These are phyloP conservation scores for Sporothrix brasiliensis DNA, from an alignment of 2,329 filamentous ascomycete species.

Conservation along the genomic window DNA sequence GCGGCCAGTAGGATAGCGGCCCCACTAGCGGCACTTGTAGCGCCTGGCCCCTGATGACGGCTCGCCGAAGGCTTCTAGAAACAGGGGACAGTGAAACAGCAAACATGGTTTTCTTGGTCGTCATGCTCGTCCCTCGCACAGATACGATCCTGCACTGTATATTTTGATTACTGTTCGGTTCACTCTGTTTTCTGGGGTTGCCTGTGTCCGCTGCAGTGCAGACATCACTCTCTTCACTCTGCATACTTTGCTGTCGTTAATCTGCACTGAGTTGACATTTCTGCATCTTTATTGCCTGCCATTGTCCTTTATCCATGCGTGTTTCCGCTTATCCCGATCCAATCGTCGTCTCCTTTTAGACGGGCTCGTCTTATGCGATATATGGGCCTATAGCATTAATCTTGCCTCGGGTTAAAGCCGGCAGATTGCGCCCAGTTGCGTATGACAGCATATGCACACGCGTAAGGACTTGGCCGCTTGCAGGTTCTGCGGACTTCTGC, in stretches of 20 bases:
- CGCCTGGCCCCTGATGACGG: not conserved
- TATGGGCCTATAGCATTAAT: slow-evolving; percentile 1
- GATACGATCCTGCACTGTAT: not conserved
- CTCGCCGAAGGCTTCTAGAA: slow-evolving; percentile 18
- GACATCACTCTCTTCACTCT: too few relatives aligned
- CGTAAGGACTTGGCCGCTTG: not conserved
- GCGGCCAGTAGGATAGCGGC: not conserved
- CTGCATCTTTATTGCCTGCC: too few relatives aligned
- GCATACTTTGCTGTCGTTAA: too few relatives aligned
- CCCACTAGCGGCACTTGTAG: slow-evolving; percentile 9
- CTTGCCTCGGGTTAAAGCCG: slow-evolving; percentile 4
- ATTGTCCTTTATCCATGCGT: not conserved
- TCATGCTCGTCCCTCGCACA: not conserved
- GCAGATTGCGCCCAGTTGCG: slow-evolving; percentile 9
- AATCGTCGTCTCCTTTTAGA: not conserved
- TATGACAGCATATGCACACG: not conserved
- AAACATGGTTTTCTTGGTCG: not conserved
- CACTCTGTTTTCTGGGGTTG: too few relatives aligned
- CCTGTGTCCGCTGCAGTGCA: too few relatives aligned
- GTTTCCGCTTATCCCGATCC: not conserved
- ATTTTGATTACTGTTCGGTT: not conserved
- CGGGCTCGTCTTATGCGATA: not conserved
- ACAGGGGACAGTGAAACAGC: not conserved
- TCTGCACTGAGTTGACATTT: too few relatives aligned
- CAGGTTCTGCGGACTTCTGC: not conserved